Evolutionary conservation across 768 basidiomycete genomes (phyloP).

Genomic region (Russula dissimulans): DNA sequence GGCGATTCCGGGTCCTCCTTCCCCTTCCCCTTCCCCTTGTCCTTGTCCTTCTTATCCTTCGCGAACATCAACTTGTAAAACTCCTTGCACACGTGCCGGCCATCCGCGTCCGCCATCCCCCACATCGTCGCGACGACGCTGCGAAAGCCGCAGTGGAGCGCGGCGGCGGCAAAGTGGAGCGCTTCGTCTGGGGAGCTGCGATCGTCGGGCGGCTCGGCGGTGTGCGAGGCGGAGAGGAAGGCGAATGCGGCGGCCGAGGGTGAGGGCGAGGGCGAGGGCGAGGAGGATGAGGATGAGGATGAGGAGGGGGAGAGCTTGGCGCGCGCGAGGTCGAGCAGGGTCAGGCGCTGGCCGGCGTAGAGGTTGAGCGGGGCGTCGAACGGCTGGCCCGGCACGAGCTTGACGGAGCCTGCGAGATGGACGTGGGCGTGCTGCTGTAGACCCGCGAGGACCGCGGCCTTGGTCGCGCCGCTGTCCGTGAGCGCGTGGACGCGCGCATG

Average conservation of each 20-base stretch:
- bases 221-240: slow-evolving; percentile 7
- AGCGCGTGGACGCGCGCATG: background rate
- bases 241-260: background rate
- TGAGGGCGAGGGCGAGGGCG: background rate
- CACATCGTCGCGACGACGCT: slow-evolving; percentile 10
- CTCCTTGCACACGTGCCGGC: background rate
- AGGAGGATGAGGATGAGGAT: background rate
- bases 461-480: background rate
- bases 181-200: slow-evolving; percentile 1
- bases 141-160: slow-evolving; percentile 16
- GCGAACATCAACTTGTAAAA: slow-evolving; percentile 5
- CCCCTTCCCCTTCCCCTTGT: background rate
- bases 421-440: background rate
- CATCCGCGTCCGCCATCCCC: slow-evolving; percentile 17
- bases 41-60: background rate
- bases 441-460: background rate
- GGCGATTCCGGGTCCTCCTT: background rate
- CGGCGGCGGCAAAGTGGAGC: slow-evolving; percentile 13
- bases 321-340: background rate
- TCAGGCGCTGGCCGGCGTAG: background rate
- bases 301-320: background rate
- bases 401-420: slow-evolving; percentile 8
- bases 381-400: background rate
- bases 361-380: slow-evolving; percentile 1
- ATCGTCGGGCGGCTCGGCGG: background rate